Conservation (phyloP, 108 stramenopile species). For the Nitzschia putrida region DNA sequence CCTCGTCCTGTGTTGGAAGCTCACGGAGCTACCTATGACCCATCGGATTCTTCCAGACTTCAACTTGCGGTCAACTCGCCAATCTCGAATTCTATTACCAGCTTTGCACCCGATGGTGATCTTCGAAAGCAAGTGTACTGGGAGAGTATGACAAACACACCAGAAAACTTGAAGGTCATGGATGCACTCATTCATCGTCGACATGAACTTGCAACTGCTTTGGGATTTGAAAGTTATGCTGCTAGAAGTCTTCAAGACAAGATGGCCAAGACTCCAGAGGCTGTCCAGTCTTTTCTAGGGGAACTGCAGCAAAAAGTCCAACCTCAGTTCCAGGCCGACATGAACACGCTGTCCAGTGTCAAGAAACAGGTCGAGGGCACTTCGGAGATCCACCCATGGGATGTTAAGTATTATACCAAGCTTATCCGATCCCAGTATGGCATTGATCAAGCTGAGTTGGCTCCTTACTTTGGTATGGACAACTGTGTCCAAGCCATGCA, state of each 20-base stretch:
- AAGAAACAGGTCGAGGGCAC: constrained; percentile 68
- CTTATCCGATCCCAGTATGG: constrained; percentile 63
- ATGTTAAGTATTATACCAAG: constrained; percentile 75
- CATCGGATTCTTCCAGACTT: constrained; percentile 1
- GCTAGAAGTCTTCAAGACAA: constrained; percentile 75
- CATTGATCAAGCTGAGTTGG: constrained; percentile 40
- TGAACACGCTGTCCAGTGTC: constrained; percentile 55
- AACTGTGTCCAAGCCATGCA: constrained; percentile 80
- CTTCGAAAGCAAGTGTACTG: constrained; percentile 76
- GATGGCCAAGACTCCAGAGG: constrained; percentile 62
- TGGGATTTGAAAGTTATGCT: constrained; percentile 78
- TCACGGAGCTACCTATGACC: constrained; percentile 31
- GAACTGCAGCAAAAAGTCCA: constrained; percentile 46
- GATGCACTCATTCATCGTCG: constrained; percentile 65
- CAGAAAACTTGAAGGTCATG: constrained; percentile 80
- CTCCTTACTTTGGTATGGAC: constrained; percentile 69
- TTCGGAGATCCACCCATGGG: constrained; percentile 78
- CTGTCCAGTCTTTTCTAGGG: constrained; percentile 55
- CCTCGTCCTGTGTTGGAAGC: constrained; percentile 56
- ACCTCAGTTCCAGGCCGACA: constrained; percentile 50
- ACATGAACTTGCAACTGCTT: constrained; percentile 56
- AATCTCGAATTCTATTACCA: constrained; percentile 68
- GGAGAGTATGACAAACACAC: constrained; percentile 60
- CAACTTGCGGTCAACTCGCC: constrained; percentile 49
- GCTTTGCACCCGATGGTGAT: constrained; percentile 53